Conservation (phyloP, 202 grass and related monocot species). For the Tripidium arundinaceum region DNA sequence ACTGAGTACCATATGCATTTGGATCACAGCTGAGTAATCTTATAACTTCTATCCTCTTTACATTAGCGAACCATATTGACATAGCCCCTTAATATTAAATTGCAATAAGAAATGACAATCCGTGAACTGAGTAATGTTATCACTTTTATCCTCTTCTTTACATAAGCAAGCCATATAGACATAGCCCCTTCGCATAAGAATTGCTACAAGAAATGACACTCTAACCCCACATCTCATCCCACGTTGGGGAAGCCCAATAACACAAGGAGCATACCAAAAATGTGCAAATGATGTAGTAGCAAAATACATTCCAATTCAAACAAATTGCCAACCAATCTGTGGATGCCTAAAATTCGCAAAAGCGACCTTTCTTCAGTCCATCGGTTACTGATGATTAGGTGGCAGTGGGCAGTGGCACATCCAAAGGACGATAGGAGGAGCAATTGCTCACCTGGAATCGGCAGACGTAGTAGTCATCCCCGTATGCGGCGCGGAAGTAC, state of each 20-base stretch:
- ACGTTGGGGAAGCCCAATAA: not conserved
- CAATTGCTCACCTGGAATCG: slow-evolving; percentile 57
- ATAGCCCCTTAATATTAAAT: not conserved
- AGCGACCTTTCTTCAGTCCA: not conserved
- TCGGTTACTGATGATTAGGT: not conserved
- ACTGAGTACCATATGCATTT: not conserved
- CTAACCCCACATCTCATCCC: not conserved
- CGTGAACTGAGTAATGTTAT: not conserved
- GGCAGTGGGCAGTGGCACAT: not conserved
- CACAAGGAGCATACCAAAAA: not conserved
- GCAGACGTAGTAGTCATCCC: slow-evolving; percentile 77
- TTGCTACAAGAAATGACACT: not conserved
- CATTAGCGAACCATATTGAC: not conserved
- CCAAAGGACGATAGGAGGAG: not conserved
- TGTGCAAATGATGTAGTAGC: not conserved
- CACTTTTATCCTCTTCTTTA: not conserved
- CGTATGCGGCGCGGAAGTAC: slow-evolving; percentile 54
- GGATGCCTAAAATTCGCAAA: not conserved
- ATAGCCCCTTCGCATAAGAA: not conserved
- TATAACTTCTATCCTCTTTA: not conserved
- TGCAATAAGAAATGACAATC: not conserved
- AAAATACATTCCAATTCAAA: not conserved
- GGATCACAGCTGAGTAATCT: not conserved
- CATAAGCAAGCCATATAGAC: not conserved
- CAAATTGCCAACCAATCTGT: not conserved